A percentile compares a stretch with the other conserved stretches of the same genome.
phyloP scores from a whole-genome alignment of 371 early-diverging fungal genomes.

The Choanephora cucurbitarum region DNA sequence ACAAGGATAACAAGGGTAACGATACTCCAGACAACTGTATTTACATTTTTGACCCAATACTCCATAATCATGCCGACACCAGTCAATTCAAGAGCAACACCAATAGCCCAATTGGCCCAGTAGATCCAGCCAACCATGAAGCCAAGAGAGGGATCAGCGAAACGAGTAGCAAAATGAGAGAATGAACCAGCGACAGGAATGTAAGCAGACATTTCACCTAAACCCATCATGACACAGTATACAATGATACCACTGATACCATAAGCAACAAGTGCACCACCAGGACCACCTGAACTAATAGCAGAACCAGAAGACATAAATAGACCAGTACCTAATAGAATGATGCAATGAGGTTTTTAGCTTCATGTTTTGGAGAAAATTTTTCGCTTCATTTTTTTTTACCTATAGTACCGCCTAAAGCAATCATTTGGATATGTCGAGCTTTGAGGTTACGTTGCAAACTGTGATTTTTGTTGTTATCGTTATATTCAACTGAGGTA shows the following conservation, averaged over 20 bases:
- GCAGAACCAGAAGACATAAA: conserved; percentile 86
- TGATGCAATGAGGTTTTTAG: no score
- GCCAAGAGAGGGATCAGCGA: conserved; percentile 81
- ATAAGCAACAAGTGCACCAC: conserved; percentile 76
- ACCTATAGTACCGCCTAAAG: conserved; percentile 64
- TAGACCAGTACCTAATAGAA: conserved; percentile 72
- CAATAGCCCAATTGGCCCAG: conserved; percentile 86
- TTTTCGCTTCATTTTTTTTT: no score
- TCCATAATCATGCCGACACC: conserved; percentile 80
- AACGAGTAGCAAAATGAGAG: conserved; percentile 81
- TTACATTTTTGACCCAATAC: conserved; percentile 73
- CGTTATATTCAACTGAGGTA: conserved; percentile 12
- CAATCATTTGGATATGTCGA: conserved; percentile 67
- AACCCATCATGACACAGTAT: conserved; percentile 78
- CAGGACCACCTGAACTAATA: conserved; percentile 74
- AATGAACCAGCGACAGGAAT: conserved; percentile 87
- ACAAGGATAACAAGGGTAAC: conserved; percentile 63
- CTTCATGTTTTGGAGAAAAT: no score
- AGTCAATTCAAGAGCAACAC: conserved; percentile 79
- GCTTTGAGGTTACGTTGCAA: conserved; percentile 51
- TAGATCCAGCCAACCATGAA: conserved; percentile 80
- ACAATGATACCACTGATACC: conserved; percentile 79
- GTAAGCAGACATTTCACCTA: conserved; percentile 87
- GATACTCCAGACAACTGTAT: conserved; percentile 61
- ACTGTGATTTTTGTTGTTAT: conserved; percentile 9